Evolutionary conservation across 106 monocot species (phyloP).

Genomic region (Ottelia alismoides): DNA sequence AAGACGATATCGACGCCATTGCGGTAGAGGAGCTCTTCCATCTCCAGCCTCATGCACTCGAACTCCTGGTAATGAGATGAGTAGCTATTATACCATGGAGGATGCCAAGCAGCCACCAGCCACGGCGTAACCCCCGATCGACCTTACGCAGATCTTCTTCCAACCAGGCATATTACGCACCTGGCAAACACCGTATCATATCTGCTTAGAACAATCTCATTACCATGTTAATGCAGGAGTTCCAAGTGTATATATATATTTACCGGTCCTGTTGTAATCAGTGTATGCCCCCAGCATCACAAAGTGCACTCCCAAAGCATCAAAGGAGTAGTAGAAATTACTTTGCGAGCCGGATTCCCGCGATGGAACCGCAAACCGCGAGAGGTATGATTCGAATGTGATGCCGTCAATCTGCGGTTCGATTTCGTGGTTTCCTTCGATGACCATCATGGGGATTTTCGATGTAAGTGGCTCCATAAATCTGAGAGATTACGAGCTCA

Average conservation of each 20-base stretch:
- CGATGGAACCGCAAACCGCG: constrained; percentile 70
- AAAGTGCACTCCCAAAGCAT: constrained; percentile 71
- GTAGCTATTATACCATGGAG: constrained; percentile 95
- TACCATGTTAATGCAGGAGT: background rate
- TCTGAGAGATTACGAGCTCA: constrained; percentile 11
- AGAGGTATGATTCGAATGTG: constrained; percentile 52
- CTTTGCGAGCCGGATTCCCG: constrained; percentile 44
- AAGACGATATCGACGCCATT: constrained; percentile 76
- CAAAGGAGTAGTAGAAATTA: constrained; percentile 78
- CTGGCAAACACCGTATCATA: too few species aligned
- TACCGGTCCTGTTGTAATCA: constrained; percentile 70
- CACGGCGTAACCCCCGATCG: constrained; percentile 61
- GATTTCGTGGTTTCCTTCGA: constrained; percentile 93
- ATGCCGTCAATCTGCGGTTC: constrained; percentile 50
- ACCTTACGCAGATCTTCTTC: constrained; percentile 35
- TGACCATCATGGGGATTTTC: constrained; percentile 87
- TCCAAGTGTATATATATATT: background rate
- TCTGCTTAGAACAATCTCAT: too few species aligned
- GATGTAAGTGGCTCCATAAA: constrained; percentile 86
- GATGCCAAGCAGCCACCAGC: constrained; percentile 84
- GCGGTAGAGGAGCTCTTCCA: constrained; percentile 69
- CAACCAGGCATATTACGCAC: constrained; percentile 75
- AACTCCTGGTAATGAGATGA: constrained; percentile 88
- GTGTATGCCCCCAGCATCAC: constrained; percentile 81
- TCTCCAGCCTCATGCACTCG: constrained; percentile 87